Percentiles rank a stretch among this genome's conserved stretches.
phyloP scores from a whole-genome alignment of 352 stramenopile genomes.

The Globisporangium cystogenes region DNA sequence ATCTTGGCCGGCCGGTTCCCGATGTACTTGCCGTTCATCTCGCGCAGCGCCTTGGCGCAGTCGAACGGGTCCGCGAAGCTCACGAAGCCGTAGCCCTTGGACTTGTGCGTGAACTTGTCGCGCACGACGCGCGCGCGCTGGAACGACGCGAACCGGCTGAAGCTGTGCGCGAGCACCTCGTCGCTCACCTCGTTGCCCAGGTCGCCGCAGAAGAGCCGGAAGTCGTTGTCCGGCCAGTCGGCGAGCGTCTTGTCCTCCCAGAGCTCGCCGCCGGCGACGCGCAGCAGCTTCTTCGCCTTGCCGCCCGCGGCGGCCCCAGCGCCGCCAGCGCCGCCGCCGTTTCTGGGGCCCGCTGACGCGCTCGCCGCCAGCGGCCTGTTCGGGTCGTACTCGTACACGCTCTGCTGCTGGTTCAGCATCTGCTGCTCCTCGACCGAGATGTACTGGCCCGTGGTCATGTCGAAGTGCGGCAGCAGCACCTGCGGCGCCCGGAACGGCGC shows the following conservation, averaged over 20 bases:
- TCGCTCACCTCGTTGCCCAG: conserved; percentile 92
- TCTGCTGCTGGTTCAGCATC: conserved; percentile 81
- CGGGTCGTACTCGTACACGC: conserved; percentile 80
- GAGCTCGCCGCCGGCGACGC: conserved; percentile 78
- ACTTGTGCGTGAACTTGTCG: conserved; percentile 85
- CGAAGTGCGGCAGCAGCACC: conserved; percentile 32
- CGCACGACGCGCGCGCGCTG: conserved; percentile 74
- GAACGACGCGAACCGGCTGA: conserved; percentile 70
- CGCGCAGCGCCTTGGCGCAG: conserved; percentile 90
- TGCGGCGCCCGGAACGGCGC: not conserved
- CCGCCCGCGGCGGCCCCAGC: not conserved
- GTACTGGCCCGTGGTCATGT: conserved; percentile 65
- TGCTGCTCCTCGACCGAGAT: conserved; percentile 66
- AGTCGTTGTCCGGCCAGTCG: conserved; percentile 96
- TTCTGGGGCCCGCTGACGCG: not conserved
- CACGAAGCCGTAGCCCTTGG: conserved; percentile 95
- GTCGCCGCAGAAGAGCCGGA: conserved; percentile 95
- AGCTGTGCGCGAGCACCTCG: conserved; percentile 75
- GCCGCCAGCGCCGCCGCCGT: not conserved
- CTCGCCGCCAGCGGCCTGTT: conserved; percentile 25
- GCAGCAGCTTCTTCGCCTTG: conserved; percentile 49
- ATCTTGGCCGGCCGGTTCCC: conserved; percentile 93
- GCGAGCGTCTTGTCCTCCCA: conserved; percentile 91
- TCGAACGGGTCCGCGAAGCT: conserved; percentile 93
- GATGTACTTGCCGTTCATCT: conserved; percentile 97